Percentiles rank a stretch among this genome's conserved stretches.
phyloP scores from a whole-genome alignment of 495 filamentous ascomycete genomes.

The Beverwykella pulmonaria region DNA sequence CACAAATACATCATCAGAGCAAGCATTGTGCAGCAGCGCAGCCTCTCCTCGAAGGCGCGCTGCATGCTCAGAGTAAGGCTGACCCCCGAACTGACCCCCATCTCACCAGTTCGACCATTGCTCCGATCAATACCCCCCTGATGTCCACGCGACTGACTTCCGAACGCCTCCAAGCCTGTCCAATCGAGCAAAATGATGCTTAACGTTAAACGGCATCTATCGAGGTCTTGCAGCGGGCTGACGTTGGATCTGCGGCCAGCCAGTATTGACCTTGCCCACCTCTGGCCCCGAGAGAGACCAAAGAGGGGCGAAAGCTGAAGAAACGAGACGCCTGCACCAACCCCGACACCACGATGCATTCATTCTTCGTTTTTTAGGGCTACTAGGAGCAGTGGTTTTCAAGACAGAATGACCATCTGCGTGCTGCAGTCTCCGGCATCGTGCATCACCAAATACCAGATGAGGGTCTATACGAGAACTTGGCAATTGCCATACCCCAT shows the following conservation, averaged over 20 bases:
- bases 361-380: background rate
- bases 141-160: conserved; percentile 23
- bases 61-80: conserved; percentile 25
- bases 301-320: background rate
- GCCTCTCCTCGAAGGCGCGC: background rate
- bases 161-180: conserved; percentile 1
- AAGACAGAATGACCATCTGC: conserved; percentile 2
- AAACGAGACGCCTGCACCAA: background rate
- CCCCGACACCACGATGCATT: background rate
- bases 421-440: conserved; percentile 16
- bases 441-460: conserved; percentile 15
- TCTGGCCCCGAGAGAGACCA: background rate
- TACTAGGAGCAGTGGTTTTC: background rate
- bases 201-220: background rate
- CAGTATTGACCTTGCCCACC: background rate
- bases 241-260: conserved; percentile 26
- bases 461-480: background rate
- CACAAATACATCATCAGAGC: conserved; percentile 22
- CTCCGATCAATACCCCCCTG: conserved; percentile 16
- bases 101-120: background rate
- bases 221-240: conserved; percentile 21
- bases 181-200: conserved; percentile 2
- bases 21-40: conserved; percentile 20
- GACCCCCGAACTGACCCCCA: conserved; percentile 9
- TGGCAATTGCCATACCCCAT: conserved; percentile 6